Evolutionary conservation across 768 basidiomycete genomes (phyloP).

Genomic region (Cubamyces sp.): DNA sequence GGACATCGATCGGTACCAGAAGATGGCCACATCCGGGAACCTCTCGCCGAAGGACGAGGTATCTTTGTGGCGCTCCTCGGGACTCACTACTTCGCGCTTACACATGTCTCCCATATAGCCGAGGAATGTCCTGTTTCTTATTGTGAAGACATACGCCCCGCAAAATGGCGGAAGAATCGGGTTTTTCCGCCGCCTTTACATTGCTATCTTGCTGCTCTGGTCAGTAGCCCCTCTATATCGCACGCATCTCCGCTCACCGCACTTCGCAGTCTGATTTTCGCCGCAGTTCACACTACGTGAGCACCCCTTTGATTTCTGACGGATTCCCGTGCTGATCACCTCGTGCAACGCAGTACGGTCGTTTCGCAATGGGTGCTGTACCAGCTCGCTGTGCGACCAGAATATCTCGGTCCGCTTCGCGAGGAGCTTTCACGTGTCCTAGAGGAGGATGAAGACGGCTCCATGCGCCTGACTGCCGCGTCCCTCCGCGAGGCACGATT

Average conservation of each 20-base stretch:
- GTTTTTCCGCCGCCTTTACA: conserved; percentile 28
- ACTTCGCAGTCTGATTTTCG: conserved; percentile 38
- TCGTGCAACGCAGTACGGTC: conserved; percentile 30
- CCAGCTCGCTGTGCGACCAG: conserved; percentile 36
- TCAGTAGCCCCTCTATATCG: conserved; percentile 7
- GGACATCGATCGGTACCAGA: conserved; percentile 27
- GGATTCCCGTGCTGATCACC: neutral
- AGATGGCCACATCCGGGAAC: conserved; percentile 15
- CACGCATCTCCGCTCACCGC: neutral
- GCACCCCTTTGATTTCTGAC: conserved; percentile 7
- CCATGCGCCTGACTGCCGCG: conserved; percentile 31
- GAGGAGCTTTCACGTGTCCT: conserved; percentile 35
- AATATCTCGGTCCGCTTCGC: conserved; percentile 35
- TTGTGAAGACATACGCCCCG: conserved; percentile 23
- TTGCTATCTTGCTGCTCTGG: conserved; percentile 36
- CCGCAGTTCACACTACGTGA: conserved; percentile 42
- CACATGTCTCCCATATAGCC: conserved; percentile 9
- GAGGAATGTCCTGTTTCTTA: conserved; percentile 25
- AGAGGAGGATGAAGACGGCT: conserved; percentile 30
- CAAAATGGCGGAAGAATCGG: conserved; percentile 20
- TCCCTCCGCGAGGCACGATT: conserved; percentile 34
- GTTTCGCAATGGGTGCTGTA: conserved; percentile 42
- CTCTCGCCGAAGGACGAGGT: conserved; percentile 21
- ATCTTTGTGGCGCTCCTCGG: neutral
- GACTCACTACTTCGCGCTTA: neutral